Evolutionary conservation across 2,329 filamentous ascomycete genomes (phyloP), one percentile per base, ranked within the genome.

Genomic region (Aspergillus udagawae): DNA sequence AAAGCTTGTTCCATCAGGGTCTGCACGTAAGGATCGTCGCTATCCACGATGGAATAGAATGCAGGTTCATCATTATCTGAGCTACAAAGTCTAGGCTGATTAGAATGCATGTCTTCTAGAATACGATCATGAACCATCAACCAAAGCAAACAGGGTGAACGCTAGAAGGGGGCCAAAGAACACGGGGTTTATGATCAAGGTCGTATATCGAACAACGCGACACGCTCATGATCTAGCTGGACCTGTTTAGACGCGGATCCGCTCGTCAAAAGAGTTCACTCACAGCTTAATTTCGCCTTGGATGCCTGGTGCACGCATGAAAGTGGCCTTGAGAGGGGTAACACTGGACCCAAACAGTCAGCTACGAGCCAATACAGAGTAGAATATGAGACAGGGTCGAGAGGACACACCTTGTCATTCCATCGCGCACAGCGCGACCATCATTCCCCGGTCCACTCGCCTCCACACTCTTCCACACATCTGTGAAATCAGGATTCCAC

Each of bases 301-400:
- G 65, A 86, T 80, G 59, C 86, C 81, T 59, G 84, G 79, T 42
- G 80, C 82, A 72, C 93, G 91, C 84, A 90, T 92, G 74, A 97
- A 99, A 74, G 96, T 97, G 45, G 93, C 92, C 73, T 90, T 90
- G 64, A 97, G 75, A 14, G 93, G 91, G 3, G 94, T 97, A 56
- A 99, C 86, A 74, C 92, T 96, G 68, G 29, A 20, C 20, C 17
- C 44, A 66, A 49, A 38, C 29, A 29, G 52, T 65, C 60, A 66
- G 54, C 23, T 32, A 35, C 32, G 2, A 32, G 28, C 8, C 25
- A 14, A 45, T 42, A 41, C 8, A 41, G n/a, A 7, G 4, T 21
- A 2, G 25, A 57, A 38, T 6, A 38, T 25, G 1, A 32, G 23
- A 21, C 23, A 20, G 29, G 17, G 3, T 17, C 9, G 23, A 28